phyloP scores from a whole-genome alignment of 2,329 filamentous ascomycete genomes.

The Thelonectria discophora region DNA sequence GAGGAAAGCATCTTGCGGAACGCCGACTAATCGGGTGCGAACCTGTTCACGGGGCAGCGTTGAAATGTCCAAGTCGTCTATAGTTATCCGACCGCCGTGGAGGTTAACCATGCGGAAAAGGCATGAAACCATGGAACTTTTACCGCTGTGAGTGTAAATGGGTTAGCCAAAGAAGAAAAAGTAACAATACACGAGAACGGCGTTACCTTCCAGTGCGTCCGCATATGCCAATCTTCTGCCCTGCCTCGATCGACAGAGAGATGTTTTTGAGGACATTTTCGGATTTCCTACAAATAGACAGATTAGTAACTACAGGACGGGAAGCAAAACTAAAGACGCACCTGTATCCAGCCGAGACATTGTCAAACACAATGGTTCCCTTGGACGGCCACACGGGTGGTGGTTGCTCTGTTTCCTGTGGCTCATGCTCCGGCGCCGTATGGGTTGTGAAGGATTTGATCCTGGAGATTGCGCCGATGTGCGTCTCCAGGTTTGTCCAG shows the following conservation, averaged over 20 bases:
- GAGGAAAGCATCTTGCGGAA: slow-evolving; percentile 63
- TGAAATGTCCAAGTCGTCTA: slow-evolving; percentile 47
- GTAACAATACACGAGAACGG: background rate
- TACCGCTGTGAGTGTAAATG: slow-evolving; percentile 45
- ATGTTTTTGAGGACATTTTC: slow-evolving; percentile 6
- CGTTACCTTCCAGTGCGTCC: slow-evolving; percentile 38
- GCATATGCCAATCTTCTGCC: slow-evolving; percentile 37
- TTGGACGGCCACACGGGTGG: slow-evolving; percentile 19
- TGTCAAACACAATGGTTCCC: slow-evolving; percentile 11
- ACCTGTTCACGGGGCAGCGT: slow-evolving; percentile 48
- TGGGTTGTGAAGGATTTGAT: slow-evolving; percentile 20
- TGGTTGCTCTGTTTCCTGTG: background rate
- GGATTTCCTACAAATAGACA: background rate
- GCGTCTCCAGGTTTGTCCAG: background rate
- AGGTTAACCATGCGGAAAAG: slow-evolving; percentile 51
- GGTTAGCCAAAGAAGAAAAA: background rate
- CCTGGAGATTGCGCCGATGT: slow-evolving; percentile 27
- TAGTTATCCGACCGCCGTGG: slow-evolving; percentile 33
- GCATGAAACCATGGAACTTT: slow-evolving; percentile 52
- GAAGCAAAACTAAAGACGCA: background rate
- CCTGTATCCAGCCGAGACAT: slow-evolving; percentile 27
- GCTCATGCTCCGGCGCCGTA: slow-evolving; percentile 7
- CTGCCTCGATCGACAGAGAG: slow-evolving; percentile 28
- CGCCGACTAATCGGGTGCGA: slow-evolving; percentile 52
- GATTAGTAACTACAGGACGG: background rate